A percentile compares a stretch with the other conserved stretches of the same genome.
Evolutionary conservation across 1,284 basidiomycete genomes (phyloP).

Genomic region (Farysia itapuensis): DNA sequence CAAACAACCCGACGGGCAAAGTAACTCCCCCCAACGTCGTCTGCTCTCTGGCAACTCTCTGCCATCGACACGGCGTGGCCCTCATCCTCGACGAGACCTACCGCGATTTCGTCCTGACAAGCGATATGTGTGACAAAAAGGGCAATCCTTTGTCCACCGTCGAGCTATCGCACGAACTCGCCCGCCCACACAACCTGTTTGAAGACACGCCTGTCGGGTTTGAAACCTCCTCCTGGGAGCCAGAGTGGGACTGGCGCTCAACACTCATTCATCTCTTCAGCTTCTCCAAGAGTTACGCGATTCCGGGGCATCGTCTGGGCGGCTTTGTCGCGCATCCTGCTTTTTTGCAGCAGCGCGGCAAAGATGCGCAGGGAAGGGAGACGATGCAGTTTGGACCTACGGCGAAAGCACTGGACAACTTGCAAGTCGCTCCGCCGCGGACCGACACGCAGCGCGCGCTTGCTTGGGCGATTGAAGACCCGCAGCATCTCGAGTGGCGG

Average conservation of each 20-base stretch:
- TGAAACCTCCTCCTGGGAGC: conserved; percentile 4
- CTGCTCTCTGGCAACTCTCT: conserved; percentile 69
- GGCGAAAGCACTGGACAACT: conserved; percentile 73
- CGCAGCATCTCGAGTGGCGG: conserved; percentile 62
- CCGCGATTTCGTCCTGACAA: conserved; percentile 72
- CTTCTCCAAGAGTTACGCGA: conserved; percentile 73
- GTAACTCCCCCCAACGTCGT: conserved; percentile 70
- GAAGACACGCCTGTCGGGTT: conserved; percentile 20
- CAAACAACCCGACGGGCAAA: conserved; percentile 72
- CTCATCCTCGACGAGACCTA: conserved; percentile 72
- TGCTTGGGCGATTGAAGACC: conserved; percentile 44
- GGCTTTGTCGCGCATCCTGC: conserved; percentile 70
- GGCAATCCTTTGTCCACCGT: too few species aligned
- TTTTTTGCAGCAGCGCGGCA: conserved; percentile 61
- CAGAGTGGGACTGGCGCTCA: conserved; percentile 64
- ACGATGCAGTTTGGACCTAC: conserved; percentile 58
- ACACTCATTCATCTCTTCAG: conserved; percentile 50
- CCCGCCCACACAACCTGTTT: conserved; percentile 68
- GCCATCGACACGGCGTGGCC: conserved; percentile 67
- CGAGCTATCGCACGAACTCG: conserved; percentile 10
- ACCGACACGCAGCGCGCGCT: conserved; percentile 39
- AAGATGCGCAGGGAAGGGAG: conserved; percentile 49
- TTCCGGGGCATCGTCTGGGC: conserved; percentile 83
- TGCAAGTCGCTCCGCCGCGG: conserved; percentile 62
- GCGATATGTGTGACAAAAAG: too few species aligned